Conservation (phyloP, 2,329 filamentous ascomycete genomes). For the Emericellopsis cladophorae region DNA sequence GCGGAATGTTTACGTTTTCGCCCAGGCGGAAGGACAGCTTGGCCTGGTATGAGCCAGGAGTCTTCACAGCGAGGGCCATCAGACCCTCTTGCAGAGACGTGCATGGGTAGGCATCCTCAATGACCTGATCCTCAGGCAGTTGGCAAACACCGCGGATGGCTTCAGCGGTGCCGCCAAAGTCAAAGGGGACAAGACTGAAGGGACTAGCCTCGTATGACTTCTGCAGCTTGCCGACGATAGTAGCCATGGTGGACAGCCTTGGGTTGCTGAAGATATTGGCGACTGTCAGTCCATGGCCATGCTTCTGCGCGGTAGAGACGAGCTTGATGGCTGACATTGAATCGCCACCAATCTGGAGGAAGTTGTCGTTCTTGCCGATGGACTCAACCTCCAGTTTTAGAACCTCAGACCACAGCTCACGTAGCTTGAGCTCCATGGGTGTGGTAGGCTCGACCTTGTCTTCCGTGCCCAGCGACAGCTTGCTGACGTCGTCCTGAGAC, state of each 20-base stretch:
- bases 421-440: background rate
- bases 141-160: background rate
- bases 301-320: background rate
- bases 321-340: slow-evolving; percentile 16
- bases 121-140: background rate
- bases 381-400: background rate
- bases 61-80: slow-evolving; percentile 29
- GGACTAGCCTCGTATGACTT: background rate
- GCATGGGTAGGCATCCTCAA: slow-evolving; percentile 36
- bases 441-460: background rate
- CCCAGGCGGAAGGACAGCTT: slow-evolving; percentile 6
- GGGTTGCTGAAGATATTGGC: background rate
- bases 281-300: background rate
- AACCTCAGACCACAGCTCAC: background rate
- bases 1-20: slow-evolving; percentile 1
- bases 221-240: background rate
- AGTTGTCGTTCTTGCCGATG: slow-evolving; percentile 8
- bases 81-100: slow-evolving; percentile 35
- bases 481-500: background rate
- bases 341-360: slow-evolving; percentile 27
- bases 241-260: background rate
- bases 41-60: slow-evolving; percentile 8
- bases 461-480: background rate
- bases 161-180: too few species aligned
- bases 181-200: background rate